phyloP scores from a whole-genome alignment of 768 basidiomycete species.

The Hygrophorus russula region DNA sequence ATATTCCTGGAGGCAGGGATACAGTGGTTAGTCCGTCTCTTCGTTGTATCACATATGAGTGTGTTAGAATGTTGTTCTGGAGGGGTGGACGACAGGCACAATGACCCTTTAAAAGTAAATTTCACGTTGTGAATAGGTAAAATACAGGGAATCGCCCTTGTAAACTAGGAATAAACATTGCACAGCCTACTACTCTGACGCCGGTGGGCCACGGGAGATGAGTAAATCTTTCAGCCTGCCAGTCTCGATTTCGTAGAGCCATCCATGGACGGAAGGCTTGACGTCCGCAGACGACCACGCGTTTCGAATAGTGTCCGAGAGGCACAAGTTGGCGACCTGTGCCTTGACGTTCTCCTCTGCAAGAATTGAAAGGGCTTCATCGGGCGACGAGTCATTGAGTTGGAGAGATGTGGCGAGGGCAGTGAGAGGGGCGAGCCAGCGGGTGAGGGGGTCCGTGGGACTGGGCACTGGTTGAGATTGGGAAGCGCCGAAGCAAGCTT shows the following conservation, averaged over 20 bases:
- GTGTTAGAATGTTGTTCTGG: no score
- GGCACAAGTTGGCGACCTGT: slow-evolving; percentile 23
- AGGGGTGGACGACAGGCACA: no score
- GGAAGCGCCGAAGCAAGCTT: slow-evolving; percentile 25
- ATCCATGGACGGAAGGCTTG: slow-evolving; percentile 31
- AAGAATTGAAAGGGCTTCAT: slow-evolving; percentile 19
- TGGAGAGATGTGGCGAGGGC: slow-evolving; percentile 26
- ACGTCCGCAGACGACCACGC: slow-evolving; percentile 16
- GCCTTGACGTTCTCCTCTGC: slow-evolving; percentile 30
- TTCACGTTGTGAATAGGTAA: no score
- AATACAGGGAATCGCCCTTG: neutral
- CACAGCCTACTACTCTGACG: no score
- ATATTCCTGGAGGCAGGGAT: no score
- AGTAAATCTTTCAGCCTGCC: slow-evolving; percentile 33
- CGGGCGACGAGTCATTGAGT: slow-evolving; percentile 12
- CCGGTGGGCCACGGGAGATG: no score
- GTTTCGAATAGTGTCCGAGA: slow-evolving; percentile 18
- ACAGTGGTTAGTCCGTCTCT: no score
- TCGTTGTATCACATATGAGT: no score
- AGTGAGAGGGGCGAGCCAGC: slow-evolving; percentile 48
- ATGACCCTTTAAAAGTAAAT: no score
- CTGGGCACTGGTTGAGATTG: slow-evolving; percentile 8
- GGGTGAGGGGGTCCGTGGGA: slow-evolving; percentile 25
- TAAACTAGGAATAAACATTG: no score
- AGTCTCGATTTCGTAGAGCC: slow-evolving; percentile 36